Base-by-base conservation (phyloP, 495 filamentous ascomycete genomes). In the Neurospora africana region DNA sequence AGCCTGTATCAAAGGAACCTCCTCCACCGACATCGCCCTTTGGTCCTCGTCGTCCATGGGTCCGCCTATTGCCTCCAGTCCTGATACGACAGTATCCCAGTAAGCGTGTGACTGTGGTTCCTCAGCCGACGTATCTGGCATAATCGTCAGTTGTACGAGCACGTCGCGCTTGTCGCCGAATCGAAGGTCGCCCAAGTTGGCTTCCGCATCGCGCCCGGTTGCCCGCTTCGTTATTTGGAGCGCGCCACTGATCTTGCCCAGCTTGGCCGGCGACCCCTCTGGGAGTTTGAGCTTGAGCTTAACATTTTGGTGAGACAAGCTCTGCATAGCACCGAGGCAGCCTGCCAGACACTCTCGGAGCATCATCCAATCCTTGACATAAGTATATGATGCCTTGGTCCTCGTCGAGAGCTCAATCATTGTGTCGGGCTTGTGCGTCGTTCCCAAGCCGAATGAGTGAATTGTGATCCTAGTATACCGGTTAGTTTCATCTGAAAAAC, bases 311-410 rank as follows among this genome's bases (percentile, higher is more conserved):
- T 99, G 95, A n/a, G 96, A 98, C 23, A 93, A 91, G 0, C 92
- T 93, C 81, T 99, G 95, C 76, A 98, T 84, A n/a, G 93, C 89
- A 47, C 95, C 95, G 41, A 99, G 82, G 78, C 96, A 98, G 33
- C 95, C 95, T 21, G 95, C 96, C 67, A 98, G 87, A 81, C 96
- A 99, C 80, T 99, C 95, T 23, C 95, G 90, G 39, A 99, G 86
- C 94, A 98, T 98, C 95, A 98, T 99, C 95, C 95, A 99, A 79
- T 99, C 95, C 81, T 98, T 98, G 76, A 98, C 94, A 77, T 98
- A 99, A 6, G 94, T 94, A 76, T 98, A 99, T 21, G 93, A 94
- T 5, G 94, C 95, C 82, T 98, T 99, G 8, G 95, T 99, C 69
- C 95, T 88, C 37, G 93, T 94, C 7, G 96, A 98, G 4, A 99